These are phyloP conservation scores for Trichomonas tenax DNA, from an alignment of 208 protist species.

Conservation along the genomic window DNA sequence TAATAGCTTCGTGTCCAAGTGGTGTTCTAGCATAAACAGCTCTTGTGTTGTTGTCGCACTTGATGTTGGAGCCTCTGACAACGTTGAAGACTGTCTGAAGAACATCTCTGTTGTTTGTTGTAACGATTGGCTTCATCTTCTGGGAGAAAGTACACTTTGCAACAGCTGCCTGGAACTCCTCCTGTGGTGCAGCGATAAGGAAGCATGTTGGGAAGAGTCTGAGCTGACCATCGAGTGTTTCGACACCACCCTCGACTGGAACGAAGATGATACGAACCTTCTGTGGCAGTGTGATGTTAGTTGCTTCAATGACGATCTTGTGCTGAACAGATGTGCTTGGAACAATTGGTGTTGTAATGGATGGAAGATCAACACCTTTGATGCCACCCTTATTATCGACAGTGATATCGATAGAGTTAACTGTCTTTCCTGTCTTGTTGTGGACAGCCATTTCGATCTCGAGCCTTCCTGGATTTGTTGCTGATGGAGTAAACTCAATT, in stretches of 20 bases:
- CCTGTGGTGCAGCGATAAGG: background rate
- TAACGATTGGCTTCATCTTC: background rate
- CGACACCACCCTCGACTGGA: background rate
- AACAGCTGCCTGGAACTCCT: background rate
- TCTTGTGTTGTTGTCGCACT: background rate
- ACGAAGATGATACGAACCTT: background rate
- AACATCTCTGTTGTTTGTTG: background rate
- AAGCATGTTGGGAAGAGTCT: background rate
- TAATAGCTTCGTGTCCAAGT: background rate
- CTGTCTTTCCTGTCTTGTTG: background rate
- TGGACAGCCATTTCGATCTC: background rate
- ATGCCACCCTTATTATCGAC: background rate
- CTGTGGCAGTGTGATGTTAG: background rate
- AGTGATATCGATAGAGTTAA: background rate
- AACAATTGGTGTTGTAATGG: background rate
- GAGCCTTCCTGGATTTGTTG: background rate
- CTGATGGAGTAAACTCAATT: background rate
- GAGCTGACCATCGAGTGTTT: background rate
- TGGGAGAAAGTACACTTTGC: background rate
- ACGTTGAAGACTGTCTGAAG: background rate
- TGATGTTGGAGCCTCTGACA: background rate
- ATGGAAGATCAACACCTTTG: background rate
- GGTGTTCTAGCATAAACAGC: background rate
- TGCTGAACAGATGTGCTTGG: background rate
- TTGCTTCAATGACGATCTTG: background rate